Evolutionary conservation across 345 rosid species (phyloP).

Genomic region (Brassica nigra): DNA sequence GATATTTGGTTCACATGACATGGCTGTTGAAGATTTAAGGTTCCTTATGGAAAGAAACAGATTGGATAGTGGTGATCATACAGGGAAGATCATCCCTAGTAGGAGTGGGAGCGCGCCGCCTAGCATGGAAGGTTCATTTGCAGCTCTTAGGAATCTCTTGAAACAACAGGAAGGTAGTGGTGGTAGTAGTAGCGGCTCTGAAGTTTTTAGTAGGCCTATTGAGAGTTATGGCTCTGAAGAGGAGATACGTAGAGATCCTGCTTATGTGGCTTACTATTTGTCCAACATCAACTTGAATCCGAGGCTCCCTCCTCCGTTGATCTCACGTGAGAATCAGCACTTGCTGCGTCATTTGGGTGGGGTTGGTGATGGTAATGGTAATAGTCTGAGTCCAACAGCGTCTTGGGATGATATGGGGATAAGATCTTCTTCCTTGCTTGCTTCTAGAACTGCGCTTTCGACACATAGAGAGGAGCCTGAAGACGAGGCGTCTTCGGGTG

Average conservation of each 20-base stretch:
- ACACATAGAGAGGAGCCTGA: slow-evolving; percentile 85
- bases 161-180: slow-evolving; percentile 55
- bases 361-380: slow-evolving; percentile 45
- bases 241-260: slow-evolving; percentile 78
- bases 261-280: slow-evolving; percentile 73
- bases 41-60: slow-evolving; percentile 67
- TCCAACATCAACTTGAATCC: slow-evolving; percentile 88
- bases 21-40: slow-evolving; percentile 78
- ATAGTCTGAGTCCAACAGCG: slow-evolving; percentile 42
- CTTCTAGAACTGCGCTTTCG: slow-evolving; percentile 57
- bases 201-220: slow-evolving; percentile 56
- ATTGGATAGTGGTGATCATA: slow-evolving; percentile 51
- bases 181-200: slow-evolving; percentile 39
- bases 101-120: slow-evolving; percentile 98
- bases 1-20: slow-evolving; percentile 55
- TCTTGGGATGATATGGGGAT: slow-evolving; percentile 60
- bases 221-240: slow-evolving; percentile 70
- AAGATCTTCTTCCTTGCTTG: slow-evolving; percentile 44
- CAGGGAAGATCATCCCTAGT: slow-evolving; percentile 52
- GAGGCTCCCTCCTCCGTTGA: slow-evolving; percentile 89
- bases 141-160: slow-evolving; percentile 73
- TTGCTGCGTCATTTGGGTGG: slow-evolving; percentile 72
- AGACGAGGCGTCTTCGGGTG: slow-evolving; percentile 59
- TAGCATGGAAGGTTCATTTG: slow-evolving; percentile 93
- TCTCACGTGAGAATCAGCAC: slow-evolving; percentile 71